Conservation (phyloP, 805 yeast genomes). For the Saccharomycopsis sp. region DNA sequence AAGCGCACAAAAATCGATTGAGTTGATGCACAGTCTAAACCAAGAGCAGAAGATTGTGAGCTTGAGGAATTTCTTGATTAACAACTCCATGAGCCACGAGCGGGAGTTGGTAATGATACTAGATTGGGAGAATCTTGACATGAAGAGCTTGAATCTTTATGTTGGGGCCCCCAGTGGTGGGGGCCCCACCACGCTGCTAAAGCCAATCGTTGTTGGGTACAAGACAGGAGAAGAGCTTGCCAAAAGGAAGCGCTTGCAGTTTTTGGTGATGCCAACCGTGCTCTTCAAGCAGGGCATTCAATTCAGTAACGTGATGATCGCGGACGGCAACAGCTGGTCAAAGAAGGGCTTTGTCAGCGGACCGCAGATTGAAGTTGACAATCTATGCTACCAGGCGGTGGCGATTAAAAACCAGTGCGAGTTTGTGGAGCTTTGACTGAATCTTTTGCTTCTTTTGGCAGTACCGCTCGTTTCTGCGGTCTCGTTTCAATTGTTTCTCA, state of each 20-base stretch:
- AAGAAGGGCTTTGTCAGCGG: background rate
- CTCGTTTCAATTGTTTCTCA: background rate
- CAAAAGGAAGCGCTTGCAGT: slow-evolving; percentile 1
- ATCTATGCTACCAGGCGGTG: slow-evolving; percentile 16
- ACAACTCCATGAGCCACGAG: too few species aligned
- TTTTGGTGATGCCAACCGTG: slow-evolving; percentile 1
- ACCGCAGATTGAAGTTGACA: slow-evolving; percentile 4
- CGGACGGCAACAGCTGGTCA: slow-evolving; percentile 12
- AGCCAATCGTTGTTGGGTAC: slow-evolving; percentile 2
- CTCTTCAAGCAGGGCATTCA: slow-evolving; percentile 17
- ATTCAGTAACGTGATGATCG: slow-evolving; percentile 7
- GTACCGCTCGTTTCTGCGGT: background rate
- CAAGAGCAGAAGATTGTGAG: too few species aligned
- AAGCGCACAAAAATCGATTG: too few species aligned
- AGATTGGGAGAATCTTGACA: background rate
- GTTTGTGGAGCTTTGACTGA: background rate
- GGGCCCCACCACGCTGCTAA: background rate
- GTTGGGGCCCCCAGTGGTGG: background rate
- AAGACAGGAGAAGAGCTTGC: background rate
- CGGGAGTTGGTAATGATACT: too few species aligned
- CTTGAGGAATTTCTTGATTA: too few species aligned
- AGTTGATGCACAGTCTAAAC: too few species aligned
- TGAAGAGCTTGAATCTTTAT: background rate
- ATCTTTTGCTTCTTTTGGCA: background rate
- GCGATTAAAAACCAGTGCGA: slow-evolving; percentile 11